Conservation (phyloP, 805 yeast species). For the Scheffersomyces stipitis region DNA sequence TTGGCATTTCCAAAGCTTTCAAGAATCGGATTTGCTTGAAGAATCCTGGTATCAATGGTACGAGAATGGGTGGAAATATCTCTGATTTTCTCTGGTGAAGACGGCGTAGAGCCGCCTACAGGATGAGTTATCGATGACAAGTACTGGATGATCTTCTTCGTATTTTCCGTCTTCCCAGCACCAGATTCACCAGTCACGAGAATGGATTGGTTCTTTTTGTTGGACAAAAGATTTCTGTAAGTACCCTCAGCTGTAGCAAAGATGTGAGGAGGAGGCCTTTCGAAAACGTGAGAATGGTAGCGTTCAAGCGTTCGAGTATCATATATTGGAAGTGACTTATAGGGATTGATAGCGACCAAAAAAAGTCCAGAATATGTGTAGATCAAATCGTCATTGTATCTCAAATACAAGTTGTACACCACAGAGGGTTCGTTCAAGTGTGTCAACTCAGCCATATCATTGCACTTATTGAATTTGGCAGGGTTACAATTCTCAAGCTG, state of each 20-base stretch:
- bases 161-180: constrained; percentile 98
- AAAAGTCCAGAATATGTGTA: constrained; percentile 95
- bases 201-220: constrained; percentile 79
- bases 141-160: constrained; percentile 91
- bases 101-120: constrained; percentile 2
- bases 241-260: constrained; percentile 89
- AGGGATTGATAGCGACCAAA: constrained; percentile 94
- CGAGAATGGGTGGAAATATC: constrained; percentile 13
- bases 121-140: constrained; percentile 67
- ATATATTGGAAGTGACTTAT: constrained; percentile 71
- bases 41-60: constrained; percentile 76
- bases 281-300: constrained; percentile 46
- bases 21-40: constrained; percentile 92
- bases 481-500: constrained; percentile 74
- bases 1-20: constrained; percentile 98
- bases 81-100: constrained; percentile 1
- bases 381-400: constrained; percentile 77
- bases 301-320: constrained; percentile 53
- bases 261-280: constrained; percentile 73
- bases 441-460: constrained; percentile 95
- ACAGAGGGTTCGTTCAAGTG: constrained; percentile 94
- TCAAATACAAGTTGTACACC: constrained; percentile 72
- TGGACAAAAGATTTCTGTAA: constrained; percentile 66
- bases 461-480: constrained; percentile 81
- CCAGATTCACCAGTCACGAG: constrained; percentile 99